Base-by-base conservation (phyloP, 164 flowering plant species). In the Vitis rotundifolia region DNA sequence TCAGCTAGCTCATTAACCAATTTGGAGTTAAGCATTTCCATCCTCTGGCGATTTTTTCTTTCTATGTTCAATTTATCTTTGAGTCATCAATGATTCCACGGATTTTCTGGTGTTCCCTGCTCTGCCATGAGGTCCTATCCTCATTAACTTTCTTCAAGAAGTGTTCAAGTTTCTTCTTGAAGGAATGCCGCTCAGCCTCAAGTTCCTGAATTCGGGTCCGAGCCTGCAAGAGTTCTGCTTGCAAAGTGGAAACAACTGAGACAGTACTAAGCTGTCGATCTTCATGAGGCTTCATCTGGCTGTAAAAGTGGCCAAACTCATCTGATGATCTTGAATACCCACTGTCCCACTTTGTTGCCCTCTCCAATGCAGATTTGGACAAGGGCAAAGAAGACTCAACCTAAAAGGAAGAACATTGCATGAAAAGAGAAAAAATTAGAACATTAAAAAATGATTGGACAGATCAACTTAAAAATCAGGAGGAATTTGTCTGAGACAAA, bases 321-420 rank as follows among this genome's bases (percentile, higher is more conserved):
- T 86, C 89, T 11, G 87, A 70, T 70, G 85, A 59, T 79, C 85
- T 82, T 8, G 85, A 77, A 69, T 79, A 79, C n/a, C 75, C 75
- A 47, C 96, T 93, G 63, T 89, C 90, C 99, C 99, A 96, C 73
- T 96, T 93, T 75, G 99, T 96, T 63, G 92, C 94, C n/a, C 97
- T 90, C 81, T 96, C 99, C 97, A 89, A 89, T 51, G 89, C 90
- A 55, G 89, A 72, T 68, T 86, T 85, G 53, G 84, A 73, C 58
- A 81, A 71, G 22, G 78, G 83, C 44, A 82, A 72, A 13, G 91
- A 79, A 49, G 91, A 83, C 64, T 82, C 87, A 54, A 76, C 65
- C 94, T 90, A 37, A 37, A 37, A 6, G 44, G 7, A 37, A 6
- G 7, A 37, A 6, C 0, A 37, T 37, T 37, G 7, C 7, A 37